A percentile compares a stretch with the other conserved stretches of the same genome.
Evolutionary conservation across 2,329 filamentous ascomycete genomes (phyloP).

Genomic region (Epichloe coenophiala): DNA sequence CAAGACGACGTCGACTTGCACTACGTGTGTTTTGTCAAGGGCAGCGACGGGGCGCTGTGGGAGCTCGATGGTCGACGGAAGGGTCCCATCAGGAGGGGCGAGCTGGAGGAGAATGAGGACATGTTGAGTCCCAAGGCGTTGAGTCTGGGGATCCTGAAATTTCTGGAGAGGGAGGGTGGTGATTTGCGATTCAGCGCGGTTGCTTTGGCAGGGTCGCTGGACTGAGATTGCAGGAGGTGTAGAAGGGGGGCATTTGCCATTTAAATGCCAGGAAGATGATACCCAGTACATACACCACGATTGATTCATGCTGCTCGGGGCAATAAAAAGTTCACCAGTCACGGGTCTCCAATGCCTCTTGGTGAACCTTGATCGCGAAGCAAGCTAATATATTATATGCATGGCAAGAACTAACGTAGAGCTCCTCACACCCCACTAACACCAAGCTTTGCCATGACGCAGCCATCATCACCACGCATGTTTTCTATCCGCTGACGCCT

Average conservation of each 20-base stretch:
- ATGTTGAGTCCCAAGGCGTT: conserved; percentile 64
- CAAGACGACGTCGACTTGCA: conserved; percentile 82
- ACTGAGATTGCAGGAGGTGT: conserved; percentile 17
- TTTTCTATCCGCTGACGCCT: no score
- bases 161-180: conserved; percentile 39
- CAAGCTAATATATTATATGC: no score
- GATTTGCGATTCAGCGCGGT: conserved; percentile 48
- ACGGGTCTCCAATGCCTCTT: no score
- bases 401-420: no score
- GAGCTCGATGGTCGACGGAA: conserved; percentile 47
- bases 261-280: neutral
- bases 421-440: no score
- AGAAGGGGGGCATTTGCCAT: no score
- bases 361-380: no score
- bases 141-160: conserved; percentile 49
- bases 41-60: conserved; percentile 47
- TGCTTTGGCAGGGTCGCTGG: conserved; percentile 37
- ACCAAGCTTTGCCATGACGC: no score
- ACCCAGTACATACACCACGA: no score
- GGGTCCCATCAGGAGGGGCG: conserved; percentile 42
- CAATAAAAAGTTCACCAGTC: no score
- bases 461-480: no score
- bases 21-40: conserved; percentile 89
- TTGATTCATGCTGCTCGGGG: no score
- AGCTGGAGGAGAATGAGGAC: conserved; percentile 48